Evolutionary conservation across 192 early-diverging fungal genomes (phyloP), one percentile per base, ranked within the genome.

Genomic region (Linnemannia zychae): DNA sequence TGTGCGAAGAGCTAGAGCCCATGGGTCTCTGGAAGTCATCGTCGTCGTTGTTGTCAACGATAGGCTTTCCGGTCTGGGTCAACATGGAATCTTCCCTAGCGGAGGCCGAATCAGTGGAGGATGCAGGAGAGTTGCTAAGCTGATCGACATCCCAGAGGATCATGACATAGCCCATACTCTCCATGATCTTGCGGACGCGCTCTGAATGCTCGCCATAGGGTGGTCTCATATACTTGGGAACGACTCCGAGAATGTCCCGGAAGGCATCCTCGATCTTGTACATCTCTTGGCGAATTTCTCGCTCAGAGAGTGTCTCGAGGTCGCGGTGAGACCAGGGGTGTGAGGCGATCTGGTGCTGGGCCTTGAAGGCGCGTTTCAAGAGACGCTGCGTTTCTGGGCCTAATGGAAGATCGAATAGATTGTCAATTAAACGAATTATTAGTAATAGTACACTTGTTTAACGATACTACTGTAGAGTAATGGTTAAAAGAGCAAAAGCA

Each of bases 271-370:
- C 90, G 20, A 91, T 87, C 48, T 81, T 89, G 38, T 85, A 76
- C 72, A 93, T 74, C 77, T 91, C 88, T 49, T 84, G 63, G 15
- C 89, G 78, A 33, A 90, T 88, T 57, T 91, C 88, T 40, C 87
- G 83, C n/a, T 88, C 87, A 12, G 86, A 75, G 2, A 91, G 46
- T 3, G 48, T 67, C 67, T 87, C 79, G 13, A 91, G 72, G 49
- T 90, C 80, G 20, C 86, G 80, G 63, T 93, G 91, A 1, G 87
- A 88, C 93, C 93, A 93, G 15, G 91, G 88, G 57, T 93, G 92
- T 13, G 86, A 76, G 2, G 91, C 92, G 53, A 95, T 92, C 63
- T 92, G 91, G 68, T 94, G 93, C 28, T 94, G 93, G 15, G 72
- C 80, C 11, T 79, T 60, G 44, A 71, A 84, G 0, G 82, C 82